Evolutionary conservation across 352 stramenopile genomes (phyloP), one percentile per base, ranked within the genome.

Genomic region (Aphanomyces astaci): DNA sequence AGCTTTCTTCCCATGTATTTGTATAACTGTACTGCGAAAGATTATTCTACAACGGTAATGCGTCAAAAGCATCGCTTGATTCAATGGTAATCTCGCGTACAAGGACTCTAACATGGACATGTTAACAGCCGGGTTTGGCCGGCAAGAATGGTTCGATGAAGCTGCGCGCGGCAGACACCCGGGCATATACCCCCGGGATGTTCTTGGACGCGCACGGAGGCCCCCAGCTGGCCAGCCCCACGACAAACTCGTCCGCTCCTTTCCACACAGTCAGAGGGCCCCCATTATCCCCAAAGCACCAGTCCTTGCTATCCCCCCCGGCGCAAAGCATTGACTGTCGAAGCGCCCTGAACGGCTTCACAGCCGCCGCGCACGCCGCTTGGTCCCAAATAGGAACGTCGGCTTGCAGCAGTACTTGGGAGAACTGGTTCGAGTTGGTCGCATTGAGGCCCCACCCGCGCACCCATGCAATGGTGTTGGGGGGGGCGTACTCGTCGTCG

Each of bases 401-500:
- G 15, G 36, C 36, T 15, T 15, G 36, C 36, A n/a, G n/a, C n/a
- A n/a, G n/a, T n/a, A n/a, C n/a, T n/a, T n/a, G n/a, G n/a, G n/a
- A n/a, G n/a, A n/a, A n/a, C n/a, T n/a, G n/a, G n/a, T n/a, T n/a
- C 36, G 36, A 43, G 15, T 43, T 15, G 7, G 36, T 43, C 15
- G 36, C 36, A 43, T 43, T 7, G 36, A 43, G 36, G 36, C 36
- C 36, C 36, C 7, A 7, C 36, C 36, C 7, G 7, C 36, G 36
- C 15, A 43, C 36, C 7, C 36, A 43, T 43, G 36, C 15, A 43
- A 43, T 43, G n/a, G n/a, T n/a, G n/a, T n/a, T 75, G 57, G 77
- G 76, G 19, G 79, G 75, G 51, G 80, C 65, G 68, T 84, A 84
- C 60, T 85, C 73, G 53, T 74, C 79, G 33, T 70, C 72, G 24